A percentile compares a stretch with the other conserved stretches of the same genome.
Conservation (phyloP, 2,329 filamentous ascomycete species). For the Cordyceps farinosa region DNA sequence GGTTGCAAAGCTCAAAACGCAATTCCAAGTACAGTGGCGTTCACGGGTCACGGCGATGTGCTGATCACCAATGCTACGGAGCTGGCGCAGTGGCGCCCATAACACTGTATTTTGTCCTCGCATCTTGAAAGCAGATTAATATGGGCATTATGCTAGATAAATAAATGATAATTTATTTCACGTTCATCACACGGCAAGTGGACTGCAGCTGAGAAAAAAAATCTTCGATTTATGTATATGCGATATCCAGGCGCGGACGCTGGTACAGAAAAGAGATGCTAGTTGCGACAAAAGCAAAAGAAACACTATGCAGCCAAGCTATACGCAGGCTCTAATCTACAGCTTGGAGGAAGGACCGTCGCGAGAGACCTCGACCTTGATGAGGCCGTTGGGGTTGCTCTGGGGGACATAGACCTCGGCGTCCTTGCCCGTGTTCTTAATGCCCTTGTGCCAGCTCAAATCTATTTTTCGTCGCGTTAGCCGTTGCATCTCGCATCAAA, state of each 20-base stretch:
- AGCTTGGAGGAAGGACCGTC: conserved; percentile 11
- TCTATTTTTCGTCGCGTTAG: conserved; percentile 49
- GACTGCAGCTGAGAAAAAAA: neutral
- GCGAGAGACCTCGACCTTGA: conserved; percentile 83
- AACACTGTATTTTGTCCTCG: too few species aligned
- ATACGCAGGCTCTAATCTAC: conserved; percentile 2
- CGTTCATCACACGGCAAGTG: neutral
- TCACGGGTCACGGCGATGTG: too few species aligned
- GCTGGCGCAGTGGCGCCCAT: too few species aligned
- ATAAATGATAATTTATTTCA: neutral
- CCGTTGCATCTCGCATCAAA: neutral
- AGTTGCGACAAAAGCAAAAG: neutral
- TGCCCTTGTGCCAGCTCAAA: conserved; percentile 90
- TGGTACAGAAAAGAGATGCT: neutral
- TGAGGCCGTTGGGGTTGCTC: conserved; percentile 88
- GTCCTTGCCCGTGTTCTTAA: conserved; percentile 93
- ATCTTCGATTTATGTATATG: neutral
- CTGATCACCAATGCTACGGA: too few species aligned
- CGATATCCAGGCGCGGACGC: neutral
- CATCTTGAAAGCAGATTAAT: neutral
- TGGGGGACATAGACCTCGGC: conserved; percentile 95
- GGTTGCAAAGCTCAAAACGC: too few species aligned
- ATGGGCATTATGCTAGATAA: neutral
- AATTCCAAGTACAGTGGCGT: too few species aligned
- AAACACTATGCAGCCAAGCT: neutral